These are phyloP conservation scores for Triadica sebifera DNA, from an alignment of 345 rosid species.

Conservation along the genomic window DNA sequence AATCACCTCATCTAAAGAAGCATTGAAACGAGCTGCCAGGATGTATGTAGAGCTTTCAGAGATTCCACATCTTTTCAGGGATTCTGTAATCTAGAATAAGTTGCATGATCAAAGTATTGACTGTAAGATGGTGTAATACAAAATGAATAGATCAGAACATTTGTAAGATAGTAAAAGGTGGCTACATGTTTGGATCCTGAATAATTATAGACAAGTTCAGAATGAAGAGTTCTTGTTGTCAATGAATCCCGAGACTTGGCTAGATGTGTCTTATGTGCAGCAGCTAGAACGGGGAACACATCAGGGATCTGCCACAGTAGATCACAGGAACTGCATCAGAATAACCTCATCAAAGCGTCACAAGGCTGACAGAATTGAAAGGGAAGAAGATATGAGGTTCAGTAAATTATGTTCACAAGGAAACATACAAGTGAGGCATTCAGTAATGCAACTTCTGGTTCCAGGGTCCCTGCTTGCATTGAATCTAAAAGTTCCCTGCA, in stretches of 20 bases:
- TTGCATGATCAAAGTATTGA: neutral
- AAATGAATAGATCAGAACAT: slow-evolving; percentile 4
- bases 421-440: slow-evolving; percentile 78
- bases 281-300: slow-evolving; percentile 77
- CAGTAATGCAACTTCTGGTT: slow-evolving; percentile 79
- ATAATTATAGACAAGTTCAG: slow-evolving; percentile 87
- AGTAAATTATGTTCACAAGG: neutral
- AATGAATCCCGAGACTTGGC: slow-evolving; percentile 72
- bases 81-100: slow-evolving; percentile 66
- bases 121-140: neutral
- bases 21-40: slow-evolving; percentile 79
- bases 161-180: slow-evolving; percentile 8
- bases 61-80: slow-evolving; percentile 86
- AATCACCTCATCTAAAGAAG: slow-evolving; percentile 63
- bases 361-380: neutral
- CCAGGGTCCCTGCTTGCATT: slow-evolving; percentile 72
- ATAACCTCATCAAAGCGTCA: neutral
- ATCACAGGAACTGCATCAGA: neutral
- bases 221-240: slow-evolving; percentile 66
- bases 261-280: slow-evolving; percentile 74
- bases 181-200: slow-evolving; percentile 91
- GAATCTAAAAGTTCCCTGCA: slow-evolving; percentile 67
- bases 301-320: slow-evolving; percentile 61
- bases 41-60: slow-evolving; percentile 64
- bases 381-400: neutral